Base-by-base conservation (phyloP, 176 grass and related monocot species). In the Oryza longistaminata region DNA sequence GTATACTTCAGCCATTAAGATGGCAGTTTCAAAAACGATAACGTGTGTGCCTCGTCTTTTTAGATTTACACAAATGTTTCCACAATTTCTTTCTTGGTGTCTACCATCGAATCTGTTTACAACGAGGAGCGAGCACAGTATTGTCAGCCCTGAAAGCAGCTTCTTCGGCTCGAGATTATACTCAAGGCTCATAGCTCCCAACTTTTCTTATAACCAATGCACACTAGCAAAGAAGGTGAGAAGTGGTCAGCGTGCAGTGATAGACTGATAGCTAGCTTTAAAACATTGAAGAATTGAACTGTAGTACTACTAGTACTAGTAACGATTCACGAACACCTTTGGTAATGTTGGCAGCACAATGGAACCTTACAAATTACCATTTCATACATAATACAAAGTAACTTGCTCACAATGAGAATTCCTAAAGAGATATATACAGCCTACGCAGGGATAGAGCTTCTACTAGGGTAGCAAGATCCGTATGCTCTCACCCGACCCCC, bases 141-240 rank as follows among this genome's bases (percentile, higher is more conserved):
- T 5, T 25, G 33, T 62, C 40, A 2, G 22, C 26, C 52, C 22
- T n/a, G 52, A 62, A 19, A 45, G 6, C n/a, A 73, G 8, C 52
- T 71, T 44, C 52, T 82, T 73, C 68, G 39, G 60, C 50, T 82
- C 15, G 21, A 45, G 24, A 33, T 5, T 8, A 35, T 33, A 31
- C 26, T 26, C 49, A 43, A 82, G 2, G 68, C 39, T 45, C 35
- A 35, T 43, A 58, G 35, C 80, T 82, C 71, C 80, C 8, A 73
- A 37, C 21, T 27, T 70, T 25, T 40, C 68, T 71, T 31, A 25
- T n/a, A 9, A 0, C 80, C 50, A 62, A 39, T 73, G 61, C 69
- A 45, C 50, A 40, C 80, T 62, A 70, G 50, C 35, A 82, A 82
- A 43, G 3, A 73, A 73, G 52, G 61, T 14, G 35, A 62, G 39